A percentile compares a stretch with the other conserved stretches of the same genome.
phyloP scores from a whole-genome alignment of 148 eudicot species.

The Camellia sinensis region DNA sequence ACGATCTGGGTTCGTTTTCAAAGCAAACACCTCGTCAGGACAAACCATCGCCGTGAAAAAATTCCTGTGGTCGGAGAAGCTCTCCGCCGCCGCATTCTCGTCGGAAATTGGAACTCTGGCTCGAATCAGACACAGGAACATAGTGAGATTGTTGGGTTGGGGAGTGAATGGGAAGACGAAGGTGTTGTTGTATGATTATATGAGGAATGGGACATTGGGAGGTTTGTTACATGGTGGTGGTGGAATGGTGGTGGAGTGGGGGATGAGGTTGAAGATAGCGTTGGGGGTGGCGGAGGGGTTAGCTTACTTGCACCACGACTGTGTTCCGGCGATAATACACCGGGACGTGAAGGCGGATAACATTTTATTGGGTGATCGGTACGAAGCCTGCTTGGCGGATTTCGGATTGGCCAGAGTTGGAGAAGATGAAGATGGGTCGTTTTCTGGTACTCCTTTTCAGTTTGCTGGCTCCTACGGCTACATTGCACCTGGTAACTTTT shows the following conservation, averaged over 20 bases:
- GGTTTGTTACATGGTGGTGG: conserved; percentile 41
- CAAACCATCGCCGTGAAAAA: conserved; percentile 49
- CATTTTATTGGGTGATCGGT: conserved; percentile 59
- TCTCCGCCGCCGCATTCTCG: conserved; percentile 47
- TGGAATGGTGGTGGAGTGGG: conserved; percentile 51
- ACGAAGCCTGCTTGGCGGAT: conserved; percentile 69
- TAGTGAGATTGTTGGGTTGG: conserved; percentile 65
- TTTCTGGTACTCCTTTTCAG: conserved; percentile 38
- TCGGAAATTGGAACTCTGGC: conserved; percentile 66
- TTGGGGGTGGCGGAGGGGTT: conserved; percentile 71
- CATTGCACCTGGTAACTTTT: conserved; percentile 66
- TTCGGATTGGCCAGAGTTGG: conserved; percentile 71
- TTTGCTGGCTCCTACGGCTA: conserved; percentile 79
- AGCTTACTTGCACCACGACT: conserved; percentile 76
- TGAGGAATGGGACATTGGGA: conserved; percentile 63
- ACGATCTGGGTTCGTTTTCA: conserved; percentile 51
- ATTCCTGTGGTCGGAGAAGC: conserved; percentile 41
- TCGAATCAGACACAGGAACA: conserved; percentile 62
- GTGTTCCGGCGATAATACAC: conserved; percentile 67
- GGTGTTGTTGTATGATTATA: conserved; percentile 59
- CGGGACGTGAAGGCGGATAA: conserved; percentile 73
- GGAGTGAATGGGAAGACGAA: conserved; percentile 58
- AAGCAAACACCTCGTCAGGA: conserved; percentile 30
- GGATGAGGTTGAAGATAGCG: conserved; percentile 57
- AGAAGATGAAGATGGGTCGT: conserved; percentile 43